Evolutionary conservation across 1,139 yeast genomes (phyloP), one percentile per base, ranked within the genome.

Genomic region (Suhomyces wounanorum): DNA sequence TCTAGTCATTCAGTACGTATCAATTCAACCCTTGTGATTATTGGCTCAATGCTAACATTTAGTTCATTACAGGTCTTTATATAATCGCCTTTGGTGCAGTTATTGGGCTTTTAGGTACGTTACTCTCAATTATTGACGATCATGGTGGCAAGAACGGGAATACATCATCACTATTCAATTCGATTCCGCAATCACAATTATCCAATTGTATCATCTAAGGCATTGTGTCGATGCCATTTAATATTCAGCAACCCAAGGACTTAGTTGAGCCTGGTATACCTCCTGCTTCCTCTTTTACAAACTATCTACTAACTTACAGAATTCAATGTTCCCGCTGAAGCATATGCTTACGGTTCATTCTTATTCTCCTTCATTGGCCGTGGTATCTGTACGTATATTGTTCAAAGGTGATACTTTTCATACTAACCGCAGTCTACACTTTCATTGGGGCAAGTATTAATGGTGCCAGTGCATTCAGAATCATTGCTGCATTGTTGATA

Each of bases 311-410:
- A 61, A 59, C 64, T 7, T 36, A 17, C 51, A 66, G 92, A 87
- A 63, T 85, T 85, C 63, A 73, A 79, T 58, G 82, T 84, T 45
- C 89, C 89, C 4, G 81, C 89, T 1, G 82, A 83, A 57, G 81
- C 91, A 9, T 78, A 83, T 58, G 78, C 82, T 13, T 89, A 85
- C 64, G 94, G 87, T 17, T 87, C 96, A 2, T 90, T 91, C 62
- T 73, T 88, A 58, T 88, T 87, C 66, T 88, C 96, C 14, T 90
- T 90, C 63, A 69, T 88, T 16, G 97, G 97, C 5, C 80, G 97
- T 61, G 97, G 96, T 18, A 64, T 84, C 13, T 82, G 83, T 79
- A 73, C 51, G 83, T 77, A 61, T 55, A 40, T 8, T 16, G 43
- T 9, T 36, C 50, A 14, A 4, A 9, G 21, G 26, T 35, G 33